Percentiles rank a stretch among this genome's conserved stretches.
Evolutionary conservation across 1,139 yeast species (phyloP).

Genomic region (Nakaseomyces uthaithaninus): DNA sequence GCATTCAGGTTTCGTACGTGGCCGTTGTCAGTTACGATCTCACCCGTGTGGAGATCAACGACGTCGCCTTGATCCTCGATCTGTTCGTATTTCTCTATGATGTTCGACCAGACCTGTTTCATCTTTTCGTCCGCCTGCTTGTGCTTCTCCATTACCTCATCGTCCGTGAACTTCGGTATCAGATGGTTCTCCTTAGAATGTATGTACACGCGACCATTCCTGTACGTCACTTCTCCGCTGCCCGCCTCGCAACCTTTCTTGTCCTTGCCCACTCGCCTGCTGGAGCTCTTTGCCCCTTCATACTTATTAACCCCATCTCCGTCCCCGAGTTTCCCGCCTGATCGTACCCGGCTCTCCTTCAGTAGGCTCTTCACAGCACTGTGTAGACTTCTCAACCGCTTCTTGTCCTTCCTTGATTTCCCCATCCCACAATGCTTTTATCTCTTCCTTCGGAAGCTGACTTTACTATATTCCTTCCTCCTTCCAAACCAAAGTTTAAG

Average conservation of each 20-base stretch:
- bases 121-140: slow-evolving; percentile 35
- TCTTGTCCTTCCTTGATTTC: slow-evolving; percentile 31
- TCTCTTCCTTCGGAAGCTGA: too few relatives aligned
- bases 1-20: slow-evolving; percentile 38
- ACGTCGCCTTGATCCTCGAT: slow-evolving; percentile 58
- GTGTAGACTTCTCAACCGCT: slow-evolving; percentile 17
- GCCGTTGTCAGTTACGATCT: slow-evolving; percentile 53
- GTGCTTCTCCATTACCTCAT: slow-evolving; percentile 29
- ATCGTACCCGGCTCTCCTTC: slow-evolving; percentile 6
- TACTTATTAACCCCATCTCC: slow-evolving; percentile 1
- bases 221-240: background rate
- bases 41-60: slow-evolving; percentile 54
- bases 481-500: too few relatives aligned
- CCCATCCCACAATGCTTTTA: too few relatives aligned
- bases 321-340: background rate
- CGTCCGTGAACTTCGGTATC: slow-evolving; percentile 31
- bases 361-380: slow-evolving; percentile 24
- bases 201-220: slow-evolving; percentile 23
- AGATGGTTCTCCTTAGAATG: slow-evolving; percentile 29
- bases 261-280: slow-evolving; percentile 1
- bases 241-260: too few relatives aligned
- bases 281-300: background rate
- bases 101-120: slow-evolving; percentile 43
- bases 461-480: too few relatives aligned
- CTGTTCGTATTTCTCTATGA: slow-evolving; percentile 46